Base-by-base conservation (phyloP, 1,284 basidiomycete genomes). In the Rhodotorula glutinis region DNA sequence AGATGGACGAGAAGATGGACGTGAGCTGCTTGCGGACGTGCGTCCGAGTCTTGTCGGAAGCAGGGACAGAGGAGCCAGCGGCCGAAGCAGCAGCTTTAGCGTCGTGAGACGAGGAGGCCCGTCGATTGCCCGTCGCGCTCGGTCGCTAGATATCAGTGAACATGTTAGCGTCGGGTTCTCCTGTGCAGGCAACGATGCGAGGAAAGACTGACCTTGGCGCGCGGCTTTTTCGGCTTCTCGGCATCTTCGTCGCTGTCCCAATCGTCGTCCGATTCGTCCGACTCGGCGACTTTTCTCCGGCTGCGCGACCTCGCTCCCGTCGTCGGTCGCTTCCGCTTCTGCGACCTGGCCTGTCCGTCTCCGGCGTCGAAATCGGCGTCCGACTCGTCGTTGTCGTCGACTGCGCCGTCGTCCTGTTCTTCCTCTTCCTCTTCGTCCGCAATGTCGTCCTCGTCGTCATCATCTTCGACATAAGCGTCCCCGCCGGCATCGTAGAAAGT, bases 1-100 rank as follows among this genome's bases (percentile, higher is more conserved):
- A 69, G 65, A 71, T 69, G 47, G 71, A 69, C 17, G 59, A 65
- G 58, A 72, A 72, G 46, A 67, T 60, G 43, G 55, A 52, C 17
- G 62, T 64, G 54, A 72, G 66, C 53, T 72, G 70, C 49, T 65
- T 69, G 65, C 59, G 49, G 57, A 65, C 62, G 57, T 64, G 56
- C 19, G 70, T 43, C 53, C 72, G 69, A 9, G 65, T 68, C 62
- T 67, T 69, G 60, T 73, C 69, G 47, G 60, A 53, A 23, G 47
- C 44, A 9, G 65, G 63, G 1, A 65, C 68, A 8, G 66, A 49
- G 0, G 62, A 33, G 0, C 14, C 17, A 0, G 62, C 43, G 1
- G 29, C 62, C 1, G 56, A n/a, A 14, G 25, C 25, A 21, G 25
- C n/a, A 9, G 13, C 41, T 25, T 44, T 57, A 40, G 53, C 38